phyloP scores from a whole-genome alignment of 1,284 basidiomycete species.

The Tilletia indica region DNA sequence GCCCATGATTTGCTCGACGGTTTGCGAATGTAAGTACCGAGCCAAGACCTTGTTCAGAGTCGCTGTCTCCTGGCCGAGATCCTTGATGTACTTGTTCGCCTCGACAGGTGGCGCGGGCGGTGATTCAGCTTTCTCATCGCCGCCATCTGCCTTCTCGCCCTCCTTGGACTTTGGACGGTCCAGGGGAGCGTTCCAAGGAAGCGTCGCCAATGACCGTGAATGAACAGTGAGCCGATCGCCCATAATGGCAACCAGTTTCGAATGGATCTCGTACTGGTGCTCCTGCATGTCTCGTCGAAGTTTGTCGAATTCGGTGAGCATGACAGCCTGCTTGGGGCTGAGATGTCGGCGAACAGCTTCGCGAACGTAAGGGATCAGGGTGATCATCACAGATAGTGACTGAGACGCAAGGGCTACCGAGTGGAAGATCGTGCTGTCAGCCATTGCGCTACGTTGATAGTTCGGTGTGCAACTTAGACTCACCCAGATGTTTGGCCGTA shows the following conservation, averaged over 20 bases:
- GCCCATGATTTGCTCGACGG: slow-evolving; percentile 42
- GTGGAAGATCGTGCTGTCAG: slow-evolving; percentile 23
- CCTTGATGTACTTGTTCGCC: slow-evolving; percentile 78
- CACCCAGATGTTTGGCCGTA: slow-evolving; percentile 85
- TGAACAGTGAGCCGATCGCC: slow-evolving; percentile 86
- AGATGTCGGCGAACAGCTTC: slow-evolving; percentile 90
- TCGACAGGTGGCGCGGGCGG: slow-evolving; percentile 18
- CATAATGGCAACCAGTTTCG: slow-evolving; percentile 98
- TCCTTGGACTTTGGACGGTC: background rate
- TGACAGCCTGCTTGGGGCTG: slow-evolving; percentile 84
- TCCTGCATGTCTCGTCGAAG: slow-evolving; percentile 97
- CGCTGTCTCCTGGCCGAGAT: slow-evolving; percentile 90
- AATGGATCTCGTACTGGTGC: slow-evolving; percentile 97
- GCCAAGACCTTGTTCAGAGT: slow-evolving; percentile 94
- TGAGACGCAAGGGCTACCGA: slow-evolving; percentile 85
- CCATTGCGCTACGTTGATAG: slow-evolving; percentile 18
- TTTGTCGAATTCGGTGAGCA: slow-evolving; percentile 97
- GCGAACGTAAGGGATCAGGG: slow-evolving; percentile 92
- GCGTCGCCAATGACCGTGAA: slow-evolving; percentile 57
- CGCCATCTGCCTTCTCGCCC: background rate
- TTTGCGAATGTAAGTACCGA: slow-evolving; percentile 68
- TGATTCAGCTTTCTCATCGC: background rate
- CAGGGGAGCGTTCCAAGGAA: background rate
- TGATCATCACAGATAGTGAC: slow-evolving; percentile 86
- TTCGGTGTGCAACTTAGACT: slow-evolving; percentile 7